Conservation (phyloP, 2,329 filamentous ascomycete species). For the Coniella lustricola region DNA sequence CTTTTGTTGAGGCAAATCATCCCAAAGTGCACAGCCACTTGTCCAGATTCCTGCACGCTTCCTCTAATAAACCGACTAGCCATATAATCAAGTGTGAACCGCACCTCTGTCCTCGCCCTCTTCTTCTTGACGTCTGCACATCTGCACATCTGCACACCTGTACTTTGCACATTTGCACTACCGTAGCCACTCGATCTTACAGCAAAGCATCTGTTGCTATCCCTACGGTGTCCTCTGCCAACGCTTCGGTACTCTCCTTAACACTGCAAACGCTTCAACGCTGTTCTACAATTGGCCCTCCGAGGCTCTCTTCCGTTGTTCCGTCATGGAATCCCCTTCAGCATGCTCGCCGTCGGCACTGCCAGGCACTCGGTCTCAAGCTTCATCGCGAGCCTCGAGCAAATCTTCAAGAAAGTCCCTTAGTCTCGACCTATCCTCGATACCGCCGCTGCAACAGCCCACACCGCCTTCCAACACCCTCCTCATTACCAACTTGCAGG, state of each 20-base stretch:
- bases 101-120: background rate
- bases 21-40: background rate
- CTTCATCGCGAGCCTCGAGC: conserved; percentile 37
- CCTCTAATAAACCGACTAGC: no score
- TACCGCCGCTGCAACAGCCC: conserved; percentile 64
- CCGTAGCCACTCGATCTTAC: background rate
- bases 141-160: no score
- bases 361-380: conserved; percentile 19
- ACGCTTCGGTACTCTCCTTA: no score
- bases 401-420: conserved; percentile 44
- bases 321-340: background rate
- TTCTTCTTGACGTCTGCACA: no score
- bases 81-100: background rate
- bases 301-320: no score
- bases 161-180: no score
- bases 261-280: no score
- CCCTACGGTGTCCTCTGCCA: no score
- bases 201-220: no score
- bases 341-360: conserved; percentile 4
- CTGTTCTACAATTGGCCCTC: no score
- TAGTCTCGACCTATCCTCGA: conserved; percentile 65
- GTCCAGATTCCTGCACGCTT: no score
- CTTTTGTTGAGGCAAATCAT: no score
- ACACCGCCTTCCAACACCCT: conserved; percentile 76
- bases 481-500: conserved; percentile 72